Evolutionary conservation across 495 filamentous ascomycete genomes (phyloP).

Genomic region (Hypoxylon lenormandii): DNA sequence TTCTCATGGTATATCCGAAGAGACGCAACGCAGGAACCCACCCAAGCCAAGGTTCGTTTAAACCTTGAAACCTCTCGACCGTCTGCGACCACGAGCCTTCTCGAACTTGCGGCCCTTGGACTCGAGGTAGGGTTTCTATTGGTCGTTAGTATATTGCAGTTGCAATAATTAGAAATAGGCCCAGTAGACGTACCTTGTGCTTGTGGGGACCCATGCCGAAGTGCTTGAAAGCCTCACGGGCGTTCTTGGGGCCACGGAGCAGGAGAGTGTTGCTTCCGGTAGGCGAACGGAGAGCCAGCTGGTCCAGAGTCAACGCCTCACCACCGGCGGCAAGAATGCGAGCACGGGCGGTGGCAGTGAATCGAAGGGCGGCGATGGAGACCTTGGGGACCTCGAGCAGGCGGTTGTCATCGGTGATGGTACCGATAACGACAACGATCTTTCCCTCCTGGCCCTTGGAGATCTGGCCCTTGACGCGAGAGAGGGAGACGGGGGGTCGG

Average conservation of each 20-base stretch:
- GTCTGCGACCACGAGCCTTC: slow-evolving; percentile 94
- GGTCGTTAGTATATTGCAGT: slow-evolving; percentile 12
- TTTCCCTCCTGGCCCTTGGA: slow-evolving; percentile 78
- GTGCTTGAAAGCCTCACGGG: slow-evolving; percentile 97
- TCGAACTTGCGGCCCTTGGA: slow-evolving; percentile 99
- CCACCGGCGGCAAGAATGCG: slow-evolving; percentile 92
- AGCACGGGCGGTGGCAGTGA: slow-evolving; percentile 94
- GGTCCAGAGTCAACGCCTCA: slow-evolving; percentile 92
- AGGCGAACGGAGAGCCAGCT: slow-evolving; percentile 90
- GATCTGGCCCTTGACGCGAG: slow-evolving; percentile 80
- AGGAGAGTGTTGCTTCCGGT: slow-evolving; percentile 95
- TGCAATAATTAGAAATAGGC: not conserved
- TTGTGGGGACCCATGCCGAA: slow-evolving; percentile 97
- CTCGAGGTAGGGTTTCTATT: slow-evolving; percentile 90
- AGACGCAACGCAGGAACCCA: slow-evolving; percentile 49
- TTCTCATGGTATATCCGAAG: slow-evolving; percentile 47
- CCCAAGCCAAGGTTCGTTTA: slow-evolving; percentile 64
- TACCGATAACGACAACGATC: slow-evolving; percentile 90
- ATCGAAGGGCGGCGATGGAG: slow-evolving; percentile 88
- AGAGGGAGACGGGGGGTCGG: slow-evolving; percentile 93
- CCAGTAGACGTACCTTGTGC: slow-evolving; percentile 78
- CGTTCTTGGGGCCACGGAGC: slow-evolving; percentile 95
- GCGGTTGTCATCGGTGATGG: slow-evolving; percentile 96
- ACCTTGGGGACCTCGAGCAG: slow-evolving; percentile 89
- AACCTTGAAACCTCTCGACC: slow-evolving; percentile 98